Evolutionary conservation across 2,329 filamentous ascomycete genomes (phyloP).

Genomic region (Proliferodiscus dingleyae): DNA sequence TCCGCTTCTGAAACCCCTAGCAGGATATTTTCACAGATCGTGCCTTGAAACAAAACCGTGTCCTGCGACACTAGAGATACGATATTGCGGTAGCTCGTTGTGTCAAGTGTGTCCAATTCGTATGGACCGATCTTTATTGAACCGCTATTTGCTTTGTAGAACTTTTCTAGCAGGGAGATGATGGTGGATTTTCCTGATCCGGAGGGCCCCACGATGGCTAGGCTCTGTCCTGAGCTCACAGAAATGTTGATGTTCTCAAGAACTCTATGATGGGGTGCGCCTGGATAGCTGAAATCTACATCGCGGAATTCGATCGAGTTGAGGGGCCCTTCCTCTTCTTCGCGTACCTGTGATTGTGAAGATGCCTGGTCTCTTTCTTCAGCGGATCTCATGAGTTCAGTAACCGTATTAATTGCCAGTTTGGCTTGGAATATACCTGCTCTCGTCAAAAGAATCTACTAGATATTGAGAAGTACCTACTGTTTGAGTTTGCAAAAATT

Average conservation of each 20-base stretch:
- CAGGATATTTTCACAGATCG: slow-evolving; percentile 62
- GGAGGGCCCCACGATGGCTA: slow-evolving; percentile 85
- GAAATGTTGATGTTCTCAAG: slow-evolving; percentile 73
- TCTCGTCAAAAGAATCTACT: neutral
- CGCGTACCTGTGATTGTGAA: neutral
- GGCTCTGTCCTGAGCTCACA: slow-evolving; percentile 73
- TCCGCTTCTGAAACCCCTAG: slow-evolving; percentile 57
- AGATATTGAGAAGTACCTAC: neutral
- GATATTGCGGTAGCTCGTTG: neutral
- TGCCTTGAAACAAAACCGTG: slow-evolving; percentile 48
- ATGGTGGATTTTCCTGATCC: slow-evolving; percentile 71
- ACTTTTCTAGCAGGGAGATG: slow-evolving; percentile 77
- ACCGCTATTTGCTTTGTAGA: slow-evolving; percentile 72
- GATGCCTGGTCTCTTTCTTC: neutral
- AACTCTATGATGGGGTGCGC: slow-evolving; percentile 77
- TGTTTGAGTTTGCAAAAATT: slow-evolving; percentile 70
- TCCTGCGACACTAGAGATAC: slow-evolving; percentile 42
- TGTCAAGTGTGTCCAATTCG: neutral
- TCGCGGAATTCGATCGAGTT: slow-evolving; percentile 66
- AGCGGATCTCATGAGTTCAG: neutral
- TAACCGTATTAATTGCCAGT: neutral
- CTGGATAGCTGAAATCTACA: slow-evolving; percentile 55
- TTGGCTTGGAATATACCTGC: slow-evolving; percentile 30
- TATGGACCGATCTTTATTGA: neutral
- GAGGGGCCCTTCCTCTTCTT: neutral